Evolutionary conservation across 129 eudicot species (phyloP).

Genomic region (Pittosporum tobira): DNA sequence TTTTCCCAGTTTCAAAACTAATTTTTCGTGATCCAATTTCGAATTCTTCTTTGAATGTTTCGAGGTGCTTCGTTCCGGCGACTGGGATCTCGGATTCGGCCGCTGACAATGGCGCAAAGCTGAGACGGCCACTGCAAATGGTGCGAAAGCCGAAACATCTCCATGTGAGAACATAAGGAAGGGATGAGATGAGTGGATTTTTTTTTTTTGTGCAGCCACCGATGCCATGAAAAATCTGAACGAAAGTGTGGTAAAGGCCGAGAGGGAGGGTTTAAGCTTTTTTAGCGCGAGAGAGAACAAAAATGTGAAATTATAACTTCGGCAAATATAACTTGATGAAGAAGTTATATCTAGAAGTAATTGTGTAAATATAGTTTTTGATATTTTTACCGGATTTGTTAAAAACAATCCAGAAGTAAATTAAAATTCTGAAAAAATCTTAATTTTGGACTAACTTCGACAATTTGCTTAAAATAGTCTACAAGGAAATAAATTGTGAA

Average conservation of each 20-base stretch:
- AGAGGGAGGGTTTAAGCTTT: conserved; percentile 36
- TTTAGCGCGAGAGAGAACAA: no score
- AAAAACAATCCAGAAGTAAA: no score
- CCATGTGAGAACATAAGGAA: conserved; percentile 39
- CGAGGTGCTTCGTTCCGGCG: conserved; percentile 57
- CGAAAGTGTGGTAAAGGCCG: no score
- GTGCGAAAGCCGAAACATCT: conserved; percentile 28
- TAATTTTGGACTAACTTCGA: no score
- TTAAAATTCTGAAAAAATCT: no score
- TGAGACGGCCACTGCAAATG: conserved; percentile 41
- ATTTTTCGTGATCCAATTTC: conserved; percentile 68
- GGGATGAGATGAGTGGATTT: conserved; percentile 38
- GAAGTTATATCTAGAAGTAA: no score
- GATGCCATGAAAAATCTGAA: conserved; percentile 40
- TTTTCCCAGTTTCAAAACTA: conserved; percentile 75
- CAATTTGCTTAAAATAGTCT: no score
- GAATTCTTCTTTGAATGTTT: conserved; percentile 64
- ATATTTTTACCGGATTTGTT: no score
- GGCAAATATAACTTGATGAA: no score
- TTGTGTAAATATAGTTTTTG: no score
- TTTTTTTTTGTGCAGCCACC: conserved; percentile 30
- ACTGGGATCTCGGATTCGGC: conserved; percentile 25
- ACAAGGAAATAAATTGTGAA: no score
- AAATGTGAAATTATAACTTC: no score
- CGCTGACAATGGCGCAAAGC: conserved; percentile 17